These are phyloP conservation scores for Mycosphaerelloides madeirae DNA, from an alignment of 2,329 filamentous ascomycete genomes.

Conservation along the genomic window DNA sequence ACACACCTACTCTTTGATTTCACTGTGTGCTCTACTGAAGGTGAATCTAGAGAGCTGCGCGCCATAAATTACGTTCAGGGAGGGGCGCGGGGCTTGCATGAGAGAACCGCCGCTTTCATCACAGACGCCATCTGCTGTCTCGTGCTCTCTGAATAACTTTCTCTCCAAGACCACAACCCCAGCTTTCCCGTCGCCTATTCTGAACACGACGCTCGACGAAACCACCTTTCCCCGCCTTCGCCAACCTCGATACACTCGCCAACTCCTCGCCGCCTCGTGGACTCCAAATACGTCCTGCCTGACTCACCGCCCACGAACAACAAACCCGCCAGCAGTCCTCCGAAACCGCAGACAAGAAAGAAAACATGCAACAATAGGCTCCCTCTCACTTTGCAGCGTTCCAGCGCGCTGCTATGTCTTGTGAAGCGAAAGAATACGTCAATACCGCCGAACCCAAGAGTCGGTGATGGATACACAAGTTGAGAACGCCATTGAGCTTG, in stretches of 20 bases:
- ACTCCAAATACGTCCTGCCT: not conserved
- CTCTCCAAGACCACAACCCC: not conserved
- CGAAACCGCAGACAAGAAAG: constrained; percentile 2
- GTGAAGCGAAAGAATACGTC: not conserved
- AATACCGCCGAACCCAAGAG: not conserved
- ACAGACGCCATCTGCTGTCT: too few relatives aligned
- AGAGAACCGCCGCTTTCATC: too few relatives aligned
- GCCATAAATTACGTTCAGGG: too few relatives aligned
- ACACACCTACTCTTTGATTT: too few relatives aligned
- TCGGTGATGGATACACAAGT: constrained; percentile 55
- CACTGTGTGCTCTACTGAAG: too few relatives aligned
- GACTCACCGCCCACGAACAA: constrained; percentile 8
- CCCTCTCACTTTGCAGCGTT: constrained; percentile 5
- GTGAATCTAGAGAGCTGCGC: too few relatives aligned
- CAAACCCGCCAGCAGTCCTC: not conserved
- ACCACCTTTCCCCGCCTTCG: not conserved
- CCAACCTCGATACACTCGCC: not conserved
- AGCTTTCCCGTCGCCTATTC: not conserved
- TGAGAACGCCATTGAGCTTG: constrained; percentile 92
- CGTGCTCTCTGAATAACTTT: too few relatives aligned
- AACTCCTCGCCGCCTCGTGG: not conserved
- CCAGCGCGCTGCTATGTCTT: constrained; percentile 14
- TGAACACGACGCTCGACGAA: not conserved
- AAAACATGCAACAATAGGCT: constrained; percentile 7
- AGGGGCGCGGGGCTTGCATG: too few relatives aligned